Base-by-base conservation (phyloP, 2,329 filamentous ascomycete genomes). In the Lachnellula hyalina region DNA sequence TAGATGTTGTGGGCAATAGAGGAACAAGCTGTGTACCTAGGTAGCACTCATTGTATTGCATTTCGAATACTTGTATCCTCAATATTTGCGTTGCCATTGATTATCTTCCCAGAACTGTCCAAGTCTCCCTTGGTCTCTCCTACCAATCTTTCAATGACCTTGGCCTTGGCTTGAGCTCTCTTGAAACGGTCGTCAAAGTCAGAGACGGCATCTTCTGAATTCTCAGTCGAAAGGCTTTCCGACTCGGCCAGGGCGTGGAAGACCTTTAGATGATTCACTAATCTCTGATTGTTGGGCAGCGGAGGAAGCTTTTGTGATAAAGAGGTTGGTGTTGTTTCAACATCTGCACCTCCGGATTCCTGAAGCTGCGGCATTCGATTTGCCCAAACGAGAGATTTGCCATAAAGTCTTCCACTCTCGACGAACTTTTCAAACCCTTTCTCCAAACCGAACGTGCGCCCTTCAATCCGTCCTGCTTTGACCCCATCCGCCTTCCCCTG, bases 391-490 rank as follows among this genome's bases (percentile, higher is more conserved):
- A 88, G 74, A 14, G 90, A 84, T 65, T 84, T 86, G 45, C 90
- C 89, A 64, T 93, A 86, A 34, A 97, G 73, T 55, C 80, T 79
- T 2, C 93, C 93, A 70, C 90, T 82, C 59, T 90, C 86, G 42
- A 88, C 69, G 67, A 95, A 96, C 73, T 96, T 97, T 65, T 96
- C 90, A 65, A 94, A 97, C 0, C 92, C 93, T 61, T 92, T 94
- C 69, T 95, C 88, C 42, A 97, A 82, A 0, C 93, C 94, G 68
- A 97, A 90, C 19, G 90, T 83, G 50, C 91, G 88, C 57, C 94
- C 94, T 77, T 99, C 94, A 61, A 90, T 84, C 55, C 86, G 85
- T 40, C 94, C 94, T 34, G 89, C 86, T 56, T 80, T 79, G 41
- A 83, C 76, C 56, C 94, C 94, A 72, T 96, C 93, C 41, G 78